Base-by-base conservation (phyloP, 2,329 filamentous ascomycete species). In the Colletotrichum simmondsii region DNA sequence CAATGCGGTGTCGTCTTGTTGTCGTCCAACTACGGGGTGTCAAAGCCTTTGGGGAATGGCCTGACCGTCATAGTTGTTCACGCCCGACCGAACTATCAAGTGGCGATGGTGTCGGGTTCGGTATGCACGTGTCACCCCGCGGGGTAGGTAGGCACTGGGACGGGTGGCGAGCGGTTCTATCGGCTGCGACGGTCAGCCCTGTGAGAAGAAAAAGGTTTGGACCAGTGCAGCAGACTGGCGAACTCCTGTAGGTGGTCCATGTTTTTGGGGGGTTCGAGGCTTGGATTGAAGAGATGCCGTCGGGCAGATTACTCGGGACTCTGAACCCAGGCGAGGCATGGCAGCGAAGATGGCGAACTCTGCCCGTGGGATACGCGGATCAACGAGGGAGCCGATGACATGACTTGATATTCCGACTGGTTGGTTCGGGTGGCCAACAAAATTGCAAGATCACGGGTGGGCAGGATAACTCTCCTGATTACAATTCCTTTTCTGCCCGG, bases 31-130 rank as follows among this genome's bases (percentile, higher is more conserved):
- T 32, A 32, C 5, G 14, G 11, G n/a, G 7, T 53, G 46, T 54
- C 65, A 64, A n/a, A 46, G 53, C 59, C 46, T n/a, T 32, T 49
- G n/a, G 28, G 32, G 26, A 63, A 28, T 53, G 68, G 46, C 30
- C 61, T 37, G 66, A 73, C 54, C n/a, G 5, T 22, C 32, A 32
- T 12, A 12, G 46, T n/a, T 12, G 26, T 57, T 28, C 28, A 61
- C 28, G 59, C 54, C 60, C 54, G 66, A 57, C 56, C 35, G 49
- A 70, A 65, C 60, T 52, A n/a, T 32, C 30, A 24, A 26, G 28
- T 37, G 54, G 60, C 30, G 22, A 30, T 12, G 42, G 26, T 32
- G 28, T 56, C 58, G 35, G 19, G 61, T 60, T 65, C 65, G 65
- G 59, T 30, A 62, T 30, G 37, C 70, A 64, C 26, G 42, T 64